Base-by-base conservation (phyloP, 257 asterid species). In the Schizonepeta tenuifolia region DNA sequence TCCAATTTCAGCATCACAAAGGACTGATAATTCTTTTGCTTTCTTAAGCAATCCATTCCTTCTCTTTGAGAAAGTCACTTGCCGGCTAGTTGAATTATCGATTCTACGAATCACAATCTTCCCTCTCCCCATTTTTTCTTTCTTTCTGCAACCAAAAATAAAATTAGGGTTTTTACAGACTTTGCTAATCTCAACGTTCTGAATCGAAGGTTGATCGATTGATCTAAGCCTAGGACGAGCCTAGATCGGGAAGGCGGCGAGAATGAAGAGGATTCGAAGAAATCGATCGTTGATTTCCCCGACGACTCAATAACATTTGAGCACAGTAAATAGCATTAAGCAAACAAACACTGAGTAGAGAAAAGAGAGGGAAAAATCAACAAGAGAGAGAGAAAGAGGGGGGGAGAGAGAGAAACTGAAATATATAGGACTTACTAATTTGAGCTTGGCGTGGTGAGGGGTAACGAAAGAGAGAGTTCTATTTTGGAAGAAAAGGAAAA, bases 1-100 rank as follows among this genome's bases (percentile, higher is more conserved):
- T 69, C 89, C 89, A n/a, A 85, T 83, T 65, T 85, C 75, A 31
- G 88, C 88, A 80, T 83, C 88, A 14, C 88, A 83, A 18, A 83
- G 88, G 21, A 83, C 78, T 24, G 89, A 62, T 24, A 85, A 68
- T 17, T 85, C 89, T 58, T 26, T 85, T 0, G 89, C 89, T 75
- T 85, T 85, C 78, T 85, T 85, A 5, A 85, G 78, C 77, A 85
- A 63, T 69, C 89, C 89, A 61, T 57, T 81, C 66, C 88, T 72
- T 53, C 88, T 68, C 82, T 84, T 84, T 0, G 88, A 84, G 77
- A 84, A 84, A 35, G 83, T 82, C 3, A 85, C 89, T 75, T 85
- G 89, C 58, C 89, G 65, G 13, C 78, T 85, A 1, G 89, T 82
- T 21, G 83, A 75, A 63, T 85, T 85, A 17, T 85, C 89, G 64